Base-by-base conservation (phyloP, 163 green algal species). In the Trebouxiophyceae sp. region DNA sequence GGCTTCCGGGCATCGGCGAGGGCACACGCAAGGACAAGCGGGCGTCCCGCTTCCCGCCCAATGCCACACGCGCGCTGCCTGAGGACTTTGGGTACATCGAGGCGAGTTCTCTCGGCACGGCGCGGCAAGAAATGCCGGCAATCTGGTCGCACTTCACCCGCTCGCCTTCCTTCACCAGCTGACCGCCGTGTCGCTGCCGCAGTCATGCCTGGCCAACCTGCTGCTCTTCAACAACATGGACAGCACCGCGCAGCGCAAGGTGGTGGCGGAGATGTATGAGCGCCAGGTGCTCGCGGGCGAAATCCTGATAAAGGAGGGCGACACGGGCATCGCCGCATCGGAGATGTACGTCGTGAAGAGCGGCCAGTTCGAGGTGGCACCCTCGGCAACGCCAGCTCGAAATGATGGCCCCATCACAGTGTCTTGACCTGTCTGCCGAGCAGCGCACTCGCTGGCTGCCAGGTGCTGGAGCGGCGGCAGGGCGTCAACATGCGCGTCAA, bases 291-390 rank as follows among this genome's bases (percentile, higher is more conserved):
- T 34, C 0, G 87, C 88, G 8, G 91, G 91, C 2, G 91, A 97
- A 54, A 96, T 97, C 34, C 76, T 97, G 26, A 96, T 96, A 75
- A 90, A 89, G 57, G 85, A 96, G 76, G 90, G 89, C 5, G 89
- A 95, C 71, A 93, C 81, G 23, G 72, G 72, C 66, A 28, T 24
- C 47, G 66, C 66, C 16, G 64, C 76, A 30, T 72, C 62, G 5
- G 90, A 96, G 77, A 78, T 97, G 34, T 97, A 93, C 57, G 83
- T 97, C 2, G 91, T 97, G 0, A 96, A 95, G 71, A 70, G 39
- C 23, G 91, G 91, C 23, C 89, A 95, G 65, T 96, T 86, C 64
- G 80, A 85, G 62, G 75, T 77, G 62, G 4, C 19, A n/a, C n/a
- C n/a, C n/a, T n/a, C n/a, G n/a, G n/a, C n/a, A n/a, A n/a, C n/a